Base-by-base conservation (phyloP, 1,284 basidiomycete genomes). In the Boletellus sp. region DNA sequence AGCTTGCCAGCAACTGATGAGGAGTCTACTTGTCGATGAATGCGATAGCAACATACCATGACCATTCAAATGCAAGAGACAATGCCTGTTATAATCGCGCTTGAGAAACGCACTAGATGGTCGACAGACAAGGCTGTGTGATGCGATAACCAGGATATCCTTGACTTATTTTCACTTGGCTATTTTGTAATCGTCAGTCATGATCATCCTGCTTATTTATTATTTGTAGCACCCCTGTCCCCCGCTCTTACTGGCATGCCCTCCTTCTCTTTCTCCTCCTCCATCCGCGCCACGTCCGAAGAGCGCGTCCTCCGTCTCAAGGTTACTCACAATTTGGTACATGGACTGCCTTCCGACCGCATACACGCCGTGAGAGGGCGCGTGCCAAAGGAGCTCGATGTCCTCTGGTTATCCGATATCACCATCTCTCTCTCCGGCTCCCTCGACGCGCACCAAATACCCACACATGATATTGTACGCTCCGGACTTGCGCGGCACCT, bases 401-500 rank as follows among this genome's bases (percentile, higher is more conserved):
- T 84, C 20, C 57, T 77, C 43, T 66, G 77, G 34, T 61, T 71
- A 25, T 75, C 79, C 9, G 72, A 74, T 58, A 58, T 87, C 36
- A 55, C 69, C 25, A 57, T 88, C 48, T 69, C 73, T 9, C 56
- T 87, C 49, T 71, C 76, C 47, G 85, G 80, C 27, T 66, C 66
- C 27, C 53, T 78, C 19, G 72, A 84, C 55, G 69, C 73, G 37
- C 59, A 53, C 37, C 54, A 58, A 48, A 64, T 80, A 33, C 52
- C 70, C 43, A 53, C 70, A 22, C 52, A 66, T 23, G 66, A 68
- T 16, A 59, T 87, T 23, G 55, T 62, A 47, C 53, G 59, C 16
- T 87, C 85, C 23, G 73, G 73, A 29, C 68, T 82, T 43, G 69
- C 73, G 9, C 63, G 59, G 29, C 73, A 80, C 58, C 61, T 86